Conservation (phyloP, 169 alveolate genomes). For the Plasmodium falciparum region DNA sequence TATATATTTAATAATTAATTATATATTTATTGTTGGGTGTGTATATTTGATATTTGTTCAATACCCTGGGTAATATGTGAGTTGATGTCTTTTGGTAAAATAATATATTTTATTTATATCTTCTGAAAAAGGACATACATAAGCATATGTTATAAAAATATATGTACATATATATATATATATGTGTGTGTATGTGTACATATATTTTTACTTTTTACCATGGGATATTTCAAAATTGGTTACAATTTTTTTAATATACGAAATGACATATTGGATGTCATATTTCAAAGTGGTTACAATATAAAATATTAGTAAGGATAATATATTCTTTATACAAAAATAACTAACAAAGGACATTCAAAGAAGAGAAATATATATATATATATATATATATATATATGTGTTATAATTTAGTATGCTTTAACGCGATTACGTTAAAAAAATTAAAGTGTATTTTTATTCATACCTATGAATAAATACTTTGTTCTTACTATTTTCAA, state of each 20-base stretch:
- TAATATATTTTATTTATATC: conserved; percentile 53
- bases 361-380: background rate
- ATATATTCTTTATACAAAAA: conserved; percentile 19
- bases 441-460: background rate
- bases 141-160: background rate
- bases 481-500: conserved; percentile 41
- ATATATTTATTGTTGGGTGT: background rate
- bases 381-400: background rate
- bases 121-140: conserved; percentile 14
- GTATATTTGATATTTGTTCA: background rate
- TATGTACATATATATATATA: background rate
- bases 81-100: conserved; percentile 49
- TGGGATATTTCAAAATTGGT: conserved; percentile 20
- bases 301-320: conserved; percentile 45
- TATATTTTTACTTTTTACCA: conserved; percentile 12
- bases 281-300: conserved; percentile 25
- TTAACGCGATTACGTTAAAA: too few species aligned
- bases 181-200: background rate
- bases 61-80: conserved; percentile 73
- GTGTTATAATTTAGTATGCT: background rate
- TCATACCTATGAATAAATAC: conserved; percentile 63
- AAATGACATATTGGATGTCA: conserved; percentile 31
- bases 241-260: conserved; percentile 32
- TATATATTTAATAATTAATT: background rate
- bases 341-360: conserved; percentile 8